A percentile compares a stretch with the other conserved stretches of the same genome.
These are phyloP conservation scores for Alloascoidea hylecoeti DNA, from an alignment of 805 yeast genomes.

Conservation along the genomic window DNA sequence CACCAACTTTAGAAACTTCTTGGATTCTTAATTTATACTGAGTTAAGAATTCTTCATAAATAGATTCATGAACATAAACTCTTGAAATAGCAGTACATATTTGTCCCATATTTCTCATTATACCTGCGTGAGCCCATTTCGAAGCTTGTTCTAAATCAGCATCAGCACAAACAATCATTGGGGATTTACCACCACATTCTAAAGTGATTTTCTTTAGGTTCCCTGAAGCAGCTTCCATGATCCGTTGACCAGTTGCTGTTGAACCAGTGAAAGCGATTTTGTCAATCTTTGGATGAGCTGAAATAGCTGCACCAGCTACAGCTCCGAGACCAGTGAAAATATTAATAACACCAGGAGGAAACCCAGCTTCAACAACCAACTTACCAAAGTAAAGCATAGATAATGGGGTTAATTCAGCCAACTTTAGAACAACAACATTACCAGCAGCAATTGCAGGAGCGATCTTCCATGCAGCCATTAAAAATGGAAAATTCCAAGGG, in stretches of 20 bases:
- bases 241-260: constrained; percentile 50
- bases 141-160: constrained; percentile 47
- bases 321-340: constrained; percentile 52
- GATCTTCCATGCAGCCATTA: constrained; percentile 73
- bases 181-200: constrained; percentile 75
- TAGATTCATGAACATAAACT: constrained; percentile 54
- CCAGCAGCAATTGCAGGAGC: constrained; percentile 74
- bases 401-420: constrained; percentile 69
- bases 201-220: constrained; percentile 61
- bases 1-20: constrained; percentile 50
- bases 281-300: constrained; percentile 49
- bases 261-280: constrained; percentile 78
- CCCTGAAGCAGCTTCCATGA: constrained; percentile 38
- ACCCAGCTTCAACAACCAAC: constrained; percentile 53
- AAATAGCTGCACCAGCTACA: constrained; percentile 57
- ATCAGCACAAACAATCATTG: constrained; percentile 61
- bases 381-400: constrained; percentile 54
- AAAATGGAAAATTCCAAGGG: constrained; percentile 76
- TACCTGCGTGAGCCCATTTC: constrained; percentile 45
- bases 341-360: constrained; percentile 68
- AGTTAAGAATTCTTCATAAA: constrained; percentile 45
- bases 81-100: constrained; percentile 79
- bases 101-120: constrained; percentile 70
- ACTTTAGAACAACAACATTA: constrained; percentile 62
- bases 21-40: constrained; percentile 32